Base-by-base conservation (phyloP, 805 yeast species). In the Gaillardinia entomophila region DNA sequence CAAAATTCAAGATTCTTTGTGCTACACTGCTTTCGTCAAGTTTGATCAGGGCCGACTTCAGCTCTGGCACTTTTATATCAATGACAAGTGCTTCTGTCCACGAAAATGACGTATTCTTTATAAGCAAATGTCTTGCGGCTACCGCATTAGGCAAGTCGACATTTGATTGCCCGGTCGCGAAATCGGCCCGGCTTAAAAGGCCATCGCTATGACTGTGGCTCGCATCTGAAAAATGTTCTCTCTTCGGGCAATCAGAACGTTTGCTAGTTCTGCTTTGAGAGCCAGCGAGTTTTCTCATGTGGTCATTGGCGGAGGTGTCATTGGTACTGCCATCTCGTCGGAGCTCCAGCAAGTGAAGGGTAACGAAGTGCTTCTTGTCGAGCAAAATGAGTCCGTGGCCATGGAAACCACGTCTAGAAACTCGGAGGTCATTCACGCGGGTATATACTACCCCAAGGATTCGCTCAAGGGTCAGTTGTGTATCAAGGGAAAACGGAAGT, bases 371-470 rank as follows among this genome's bases (percentile, higher is more conserved):
- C 53, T 83, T 1, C 51, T 89, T 7, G 53, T 88, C 2, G 97
- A 88, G 45, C 77, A 82, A 47, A 76, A 87, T 51, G 53, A 58
- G 1, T 64, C 65, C 23, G 52, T 77, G 30, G 96, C 96, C 1
- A 71, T 73, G 43, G 96, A 88, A 46, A 86, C 95, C 0, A 81
- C 94, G 4, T 73, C 90, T n/a, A 65, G 96, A 32, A 88, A 88
- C 62, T 83, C 95, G 2, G 97, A 89, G 49, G 97, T 89, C 16
- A 81, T 88, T 16, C 97, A 88, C 57, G 95, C 95, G 0, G 96
- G 96, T 0, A 48, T 88, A 5, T 89, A 89, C 52, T 82, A 84
- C 48, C 94, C 95, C 0, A 58, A 63, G 7, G 73, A 74, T 36
- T 70, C 82, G 2, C 62, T 89, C 33, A 82, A 85, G 49, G 75